Percentiles rank a stretch among this genome's conserved stretches.
These are phyloP conservation scores for Fusarium beomiforme DNA, from an alignment of 2,329 filamentous ascomycete species.

Conservation along the genomic window DNA sequence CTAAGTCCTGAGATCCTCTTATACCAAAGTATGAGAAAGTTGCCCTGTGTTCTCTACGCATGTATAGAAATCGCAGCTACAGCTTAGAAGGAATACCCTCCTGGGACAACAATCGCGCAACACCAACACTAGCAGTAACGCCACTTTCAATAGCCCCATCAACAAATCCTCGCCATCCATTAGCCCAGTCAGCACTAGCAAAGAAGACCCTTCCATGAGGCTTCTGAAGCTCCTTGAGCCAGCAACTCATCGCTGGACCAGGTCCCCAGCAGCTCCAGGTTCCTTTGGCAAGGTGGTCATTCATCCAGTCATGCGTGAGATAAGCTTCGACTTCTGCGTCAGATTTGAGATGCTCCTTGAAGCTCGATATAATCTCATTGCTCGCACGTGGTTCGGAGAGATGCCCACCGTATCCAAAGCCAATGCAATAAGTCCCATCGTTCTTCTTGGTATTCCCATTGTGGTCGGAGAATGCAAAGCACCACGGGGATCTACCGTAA, in stretches of 20 bases:
- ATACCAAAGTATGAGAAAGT: too few relatives aligned
- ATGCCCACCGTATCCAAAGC: slow-evolving; percentile 18
- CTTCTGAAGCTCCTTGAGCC: slow-evolving; percentile 22
- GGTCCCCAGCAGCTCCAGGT: slow-evolving; percentile 36
- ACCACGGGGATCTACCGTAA: slow-evolving; percentile 8
- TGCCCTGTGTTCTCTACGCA: too few relatives aligned
- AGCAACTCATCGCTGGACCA: neutral
- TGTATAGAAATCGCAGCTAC: neutral
- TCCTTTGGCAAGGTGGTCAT: slow-evolving; percentile 18
- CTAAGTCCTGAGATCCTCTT: too few relatives aligned
- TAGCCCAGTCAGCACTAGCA: slow-evolving; percentile 37
- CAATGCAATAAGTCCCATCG: slow-evolving; percentile 29
- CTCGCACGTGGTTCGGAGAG: neutral
- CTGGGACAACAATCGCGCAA: neutral
- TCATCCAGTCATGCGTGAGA: slow-evolving; percentile 36
- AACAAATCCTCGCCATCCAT: slow-evolving; percentile 39
- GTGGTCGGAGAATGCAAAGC: slow-evolving; percentile 33
- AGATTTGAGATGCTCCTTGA: slow-evolving; percentile 12
- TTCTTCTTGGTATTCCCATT: slow-evolving; percentile 2
- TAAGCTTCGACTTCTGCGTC: slow-evolving; percentile 21
- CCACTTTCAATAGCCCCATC: slow-evolving; percentile 40
- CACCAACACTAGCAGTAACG: neutral
- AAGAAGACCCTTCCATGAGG: slow-evolving; percentile 27
- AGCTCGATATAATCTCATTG: neutral
- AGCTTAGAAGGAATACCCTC: neutral